Percentiles rank a stretch among this genome's conserved stretches.
These are phyloP conservation scores for Russula virescens DNA, from an alignment of 768 basidiomycete genomes.

Conservation along the genomic window DNA sequence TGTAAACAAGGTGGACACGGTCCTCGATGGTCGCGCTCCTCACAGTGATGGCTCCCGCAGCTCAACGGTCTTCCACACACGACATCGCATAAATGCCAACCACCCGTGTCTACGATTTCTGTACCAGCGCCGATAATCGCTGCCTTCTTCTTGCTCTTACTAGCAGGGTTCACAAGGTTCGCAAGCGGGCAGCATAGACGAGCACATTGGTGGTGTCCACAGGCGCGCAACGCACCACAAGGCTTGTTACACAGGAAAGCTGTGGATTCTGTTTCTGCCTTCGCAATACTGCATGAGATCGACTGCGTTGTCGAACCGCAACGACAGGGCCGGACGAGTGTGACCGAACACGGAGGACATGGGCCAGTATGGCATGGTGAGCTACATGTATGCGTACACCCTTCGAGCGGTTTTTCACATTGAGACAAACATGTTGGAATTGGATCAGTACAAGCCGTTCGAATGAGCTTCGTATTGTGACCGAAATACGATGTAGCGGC, in stretches of 20 bases:
- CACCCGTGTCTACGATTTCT: conserved; percentile 54
- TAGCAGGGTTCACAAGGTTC: conserved; percentile 42
- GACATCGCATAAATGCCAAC: conserved; percentile 80
- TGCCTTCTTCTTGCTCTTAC: conserved; percentile 57
- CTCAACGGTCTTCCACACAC: conserved; percentile 65
- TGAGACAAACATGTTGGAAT: conserved; percentile 72
- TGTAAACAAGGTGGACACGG: conserved; percentile 77
- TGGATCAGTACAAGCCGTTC: conserved; percentile 56
- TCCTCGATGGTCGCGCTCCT: conserved; percentile 75
- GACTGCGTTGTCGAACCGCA: conserved; percentile 69
- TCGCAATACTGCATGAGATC: conserved; percentile 47
- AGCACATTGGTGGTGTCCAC: conserved; percentile 82
- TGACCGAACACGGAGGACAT: conserved; percentile 74
- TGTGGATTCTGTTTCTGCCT: conserved; percentile 31
- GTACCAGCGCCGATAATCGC: conserved; percentile 28
- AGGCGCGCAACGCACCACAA: conserved; percentile 72
- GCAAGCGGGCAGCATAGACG: conserved; percentile 88
- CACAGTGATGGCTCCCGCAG: conserved; percentile 79
- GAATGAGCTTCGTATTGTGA: conserved; percentile 37
- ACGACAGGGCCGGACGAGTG: conserved; percentile 73
- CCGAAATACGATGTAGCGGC: conserved; percentile 31
- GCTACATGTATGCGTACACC: conserved; percentile 73
- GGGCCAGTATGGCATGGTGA: conserved; percentile 65
- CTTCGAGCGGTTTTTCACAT: conserved; percentile 58
- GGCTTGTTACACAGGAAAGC: conserved; percentile 77